Conservation (phyloP, 2,329 filamentous ascomycete species). For the Pleomassaria siparia region DNA sequence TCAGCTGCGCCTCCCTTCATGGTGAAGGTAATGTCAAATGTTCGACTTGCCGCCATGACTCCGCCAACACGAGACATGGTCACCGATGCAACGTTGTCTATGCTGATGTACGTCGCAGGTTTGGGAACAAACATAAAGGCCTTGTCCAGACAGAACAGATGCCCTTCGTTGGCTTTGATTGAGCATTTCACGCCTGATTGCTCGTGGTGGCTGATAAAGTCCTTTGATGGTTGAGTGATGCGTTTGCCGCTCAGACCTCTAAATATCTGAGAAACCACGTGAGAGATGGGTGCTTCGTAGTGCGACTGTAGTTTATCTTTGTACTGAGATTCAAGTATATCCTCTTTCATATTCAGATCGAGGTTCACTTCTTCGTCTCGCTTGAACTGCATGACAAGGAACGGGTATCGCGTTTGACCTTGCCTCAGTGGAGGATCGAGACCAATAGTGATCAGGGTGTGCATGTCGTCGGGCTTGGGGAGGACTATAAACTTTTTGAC, state of each 20-base stretch:
- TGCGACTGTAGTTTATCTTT: conserved; percentile 84
- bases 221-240: conserved; percentile 88
- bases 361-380: conserved; percentile 96
- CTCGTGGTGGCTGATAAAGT: conserved; percentile 90
- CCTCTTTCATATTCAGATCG: conserved; percentile 93
- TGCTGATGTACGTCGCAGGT: conserved; percentile 93
- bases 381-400: conserved; percentile 99
- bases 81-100: conserved; percentile 87
- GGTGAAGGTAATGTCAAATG: conserved; percentile 93
- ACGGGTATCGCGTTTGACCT: conserved; percentile 96
- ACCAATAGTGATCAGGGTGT: conserved; percentile 91
- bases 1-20: conserved; percentile 86
- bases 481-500: conserved; percentile 99
- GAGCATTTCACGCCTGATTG: conserved; percentile 98
- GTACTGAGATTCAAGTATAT: conserved; percentile 81
- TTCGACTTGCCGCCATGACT: conserved; percentile 88
- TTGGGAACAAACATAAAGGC: conserved; percentile 99
- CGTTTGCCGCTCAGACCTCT: conserved; percentile 92
- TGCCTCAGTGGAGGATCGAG: conserved; percentile 93
- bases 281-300: conserved; percentile 86
- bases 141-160: conserved; percentile 95
- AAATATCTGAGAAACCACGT: conserved; percentile 95
- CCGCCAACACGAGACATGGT: conserved; percentile 96
- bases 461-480: conserved; percentile 96
- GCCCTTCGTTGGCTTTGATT: conserved; percentile 99